Evolutionary conservation across 2,329 filamentous ascomycete species (phyloP).

Genomic region (Colletotrichum sojae): DNA sequence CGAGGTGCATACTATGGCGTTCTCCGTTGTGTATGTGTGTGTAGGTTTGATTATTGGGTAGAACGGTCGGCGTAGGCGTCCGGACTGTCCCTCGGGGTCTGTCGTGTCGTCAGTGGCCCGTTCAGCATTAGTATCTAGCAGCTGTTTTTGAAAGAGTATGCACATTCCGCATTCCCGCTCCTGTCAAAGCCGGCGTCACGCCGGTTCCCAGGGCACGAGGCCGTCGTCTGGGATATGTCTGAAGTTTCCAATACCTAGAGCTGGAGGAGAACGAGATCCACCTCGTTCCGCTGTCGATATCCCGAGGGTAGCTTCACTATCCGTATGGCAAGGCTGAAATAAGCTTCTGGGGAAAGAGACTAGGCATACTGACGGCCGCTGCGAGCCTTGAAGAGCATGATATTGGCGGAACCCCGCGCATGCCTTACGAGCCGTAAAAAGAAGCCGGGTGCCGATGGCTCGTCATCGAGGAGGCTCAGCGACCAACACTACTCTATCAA

Average conservation of each 20-base stretch:
- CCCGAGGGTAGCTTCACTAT: not conserved
- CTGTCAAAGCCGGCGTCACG: no score
- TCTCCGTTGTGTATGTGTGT: constrained; percentile 13
- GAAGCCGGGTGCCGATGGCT: not conserved
- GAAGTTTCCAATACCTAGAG: no score
- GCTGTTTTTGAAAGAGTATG: no score
- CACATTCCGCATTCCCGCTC: no score
- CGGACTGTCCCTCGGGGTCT: not conserved
- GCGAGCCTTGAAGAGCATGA: not conserved
- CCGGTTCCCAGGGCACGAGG: no score
- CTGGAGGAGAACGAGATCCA: not conserved
- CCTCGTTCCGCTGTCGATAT: constrained; percentile 2
- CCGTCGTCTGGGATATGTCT: no score
- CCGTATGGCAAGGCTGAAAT: not conserved
- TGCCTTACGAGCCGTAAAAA: not conserved
- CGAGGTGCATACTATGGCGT: constrained; percentile 29
- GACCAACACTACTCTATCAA: not conserved
- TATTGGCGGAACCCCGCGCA: not conserved
- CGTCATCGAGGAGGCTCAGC: not conserved
- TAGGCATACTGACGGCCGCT: not conserved
- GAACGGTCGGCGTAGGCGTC: not conserved
- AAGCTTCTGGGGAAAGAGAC: not conserved
- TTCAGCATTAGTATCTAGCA: not conserved
- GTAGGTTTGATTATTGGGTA: not conserved
- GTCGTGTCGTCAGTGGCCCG: not conserved